These are phyloP conservation scores for Fusarium torreyae DNA, from an alignment of 2,329 filamentous ascomycete genomes.

Conservation along the genomic window DNA sequence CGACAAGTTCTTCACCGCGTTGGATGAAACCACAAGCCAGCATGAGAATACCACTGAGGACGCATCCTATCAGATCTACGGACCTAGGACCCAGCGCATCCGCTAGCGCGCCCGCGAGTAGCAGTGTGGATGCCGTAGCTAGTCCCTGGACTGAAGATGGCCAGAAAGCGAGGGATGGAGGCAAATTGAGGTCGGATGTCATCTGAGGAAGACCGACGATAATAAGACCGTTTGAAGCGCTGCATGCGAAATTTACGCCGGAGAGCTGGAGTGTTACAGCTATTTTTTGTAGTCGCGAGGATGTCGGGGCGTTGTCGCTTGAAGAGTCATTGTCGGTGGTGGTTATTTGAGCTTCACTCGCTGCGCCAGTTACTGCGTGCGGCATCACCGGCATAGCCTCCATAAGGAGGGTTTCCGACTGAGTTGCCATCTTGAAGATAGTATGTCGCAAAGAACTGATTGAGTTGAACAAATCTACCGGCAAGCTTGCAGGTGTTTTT, in stretches of 20 bases:
- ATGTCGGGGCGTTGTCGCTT: neutral
- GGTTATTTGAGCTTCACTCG: neutral
- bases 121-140: slow-evolving; percentile 55
- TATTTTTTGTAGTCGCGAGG: slow-evolving; percentile 39
- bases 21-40: slow-evolving; percentile 53
- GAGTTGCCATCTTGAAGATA: slow-evolving; percentile 7
- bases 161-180: slow-evolving; percentile 57
- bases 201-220: slow-evolving; percentile 60
- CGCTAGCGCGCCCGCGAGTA: slow-evolving; percentile 58
- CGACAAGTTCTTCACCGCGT: slow-evolving; percentile 54
- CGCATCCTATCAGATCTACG: slow-evolving; percentile 55
- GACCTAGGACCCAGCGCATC: slow-evolving; percentile 55
- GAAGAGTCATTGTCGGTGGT: too few relatives aligned
- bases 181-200: slow-evolving; percentile 54
- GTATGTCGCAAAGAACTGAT: neutral
- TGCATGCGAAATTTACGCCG: slow-evolving; percentile 47
- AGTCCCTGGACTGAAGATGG: slow-evolving; percentile 57
- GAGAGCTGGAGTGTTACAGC: slow-evolving; percentile 45
- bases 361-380: neutral
- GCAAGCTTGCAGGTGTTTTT: neutral
- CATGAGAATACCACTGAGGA: slow-evolving; percentile 51
- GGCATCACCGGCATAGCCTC: neutral
- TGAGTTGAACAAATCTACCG: neutral
- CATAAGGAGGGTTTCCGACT: slow-evolving; percentile 2
- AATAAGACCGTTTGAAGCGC: slow-evolving; percentile 51